phyloP scores from a whole-genome alignment of 805 yeast genomes.

The Hanseniaspora osmophila region DNA sequence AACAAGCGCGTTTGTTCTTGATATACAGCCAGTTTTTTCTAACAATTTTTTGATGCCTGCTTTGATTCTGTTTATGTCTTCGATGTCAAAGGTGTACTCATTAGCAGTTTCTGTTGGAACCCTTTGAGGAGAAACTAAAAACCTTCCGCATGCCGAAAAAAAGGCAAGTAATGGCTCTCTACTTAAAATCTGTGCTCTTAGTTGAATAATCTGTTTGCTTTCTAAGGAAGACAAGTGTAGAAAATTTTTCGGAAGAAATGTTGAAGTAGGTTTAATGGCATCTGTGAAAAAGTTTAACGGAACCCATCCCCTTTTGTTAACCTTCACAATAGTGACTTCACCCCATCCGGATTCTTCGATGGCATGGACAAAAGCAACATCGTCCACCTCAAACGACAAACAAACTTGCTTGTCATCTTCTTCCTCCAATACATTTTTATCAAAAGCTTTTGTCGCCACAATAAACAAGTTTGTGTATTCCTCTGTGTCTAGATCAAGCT shows the following conservation, averaged over 20 bases:
- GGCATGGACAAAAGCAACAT: slow-evolving; percentile 63
- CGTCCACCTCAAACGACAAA: slow-evolving; percentile 54
- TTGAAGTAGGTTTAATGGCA: slow-evolving; percentile 20
- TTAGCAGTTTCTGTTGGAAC: slow-evolving; percentile 12
- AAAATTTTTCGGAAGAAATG: slow-evolving; percentile 2
- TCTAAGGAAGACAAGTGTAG: neutral
- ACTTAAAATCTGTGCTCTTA: slow-evolving; percentile 18
- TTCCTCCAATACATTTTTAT: slow-evolving; percentile 43
- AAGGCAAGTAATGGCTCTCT: slow-evolving; percentile 40
- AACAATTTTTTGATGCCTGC: slow-evolving; percentile 57
- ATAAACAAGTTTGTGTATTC: slow-evolving; percentile 41
- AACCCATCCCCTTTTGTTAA: slow-evolving; percentile 66
- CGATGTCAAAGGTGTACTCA: slow-evolving; percentile 38
- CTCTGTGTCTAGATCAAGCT: slow-evolving; percentile 21
- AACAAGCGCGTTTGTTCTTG: slow-evolving; percentile 59
- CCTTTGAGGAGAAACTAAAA: slow-evolving; percentile 49
- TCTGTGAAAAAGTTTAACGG: slow-evolving; percentile 66
- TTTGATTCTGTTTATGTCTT: slow-evolving; percentile 47
- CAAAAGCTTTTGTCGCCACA: slow-evolving; percentile 44
- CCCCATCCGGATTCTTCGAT: slow-evolving; percentile 82
- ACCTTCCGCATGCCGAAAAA: slow-evolving; percentile 50
- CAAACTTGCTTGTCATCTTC: slow-evolving; percentile 60
- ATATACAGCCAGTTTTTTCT: slow-evolving; percentile 57
- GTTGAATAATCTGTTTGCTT: slow-evolving; percentile 5
- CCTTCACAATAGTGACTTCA: slow-evolving; percentile 57